phyloP scores from a whole-genome alignment of 306 rosid genomes.

The Lathyrus oleraceus region DNA sequence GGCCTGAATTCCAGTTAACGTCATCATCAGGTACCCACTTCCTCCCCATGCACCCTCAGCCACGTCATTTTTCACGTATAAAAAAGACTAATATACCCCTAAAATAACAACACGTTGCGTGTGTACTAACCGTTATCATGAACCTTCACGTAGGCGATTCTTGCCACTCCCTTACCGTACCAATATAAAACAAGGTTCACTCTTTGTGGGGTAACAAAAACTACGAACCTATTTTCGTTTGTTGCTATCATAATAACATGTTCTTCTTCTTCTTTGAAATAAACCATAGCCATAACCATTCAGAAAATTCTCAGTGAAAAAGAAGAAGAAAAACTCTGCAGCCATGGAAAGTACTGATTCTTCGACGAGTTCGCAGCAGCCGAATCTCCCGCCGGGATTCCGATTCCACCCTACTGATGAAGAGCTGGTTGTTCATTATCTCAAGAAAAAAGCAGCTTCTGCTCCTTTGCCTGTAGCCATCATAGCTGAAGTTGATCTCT shows the following conservation, averaged over 20 bases:
- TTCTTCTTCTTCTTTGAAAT: constrained; percentile 23
- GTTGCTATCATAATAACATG: constrained; percentile 28
- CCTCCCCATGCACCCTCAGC: constrained; percentile 35
- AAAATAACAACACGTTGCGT: background rate
- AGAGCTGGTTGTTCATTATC: constrained; percentile 92
- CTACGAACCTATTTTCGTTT: constrained; percentile 26
- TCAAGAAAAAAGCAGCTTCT: constrained; percentile 69
- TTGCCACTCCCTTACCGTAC: constrained; percentile 8
- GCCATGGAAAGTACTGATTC: constrained; percentile 90
- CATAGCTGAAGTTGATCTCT: constrained; percentile 90
- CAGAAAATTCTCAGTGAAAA: constrained; percentile 20
- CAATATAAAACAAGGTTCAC: constrained; percentile 42
- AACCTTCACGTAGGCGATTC: background rate
- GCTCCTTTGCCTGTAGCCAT: constrained; percentile 74
- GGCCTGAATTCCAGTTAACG: constrained; percentile 54
- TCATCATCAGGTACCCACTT: constrained; percentile 51
- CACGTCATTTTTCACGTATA: background rate
- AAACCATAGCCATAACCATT: constrained; percentile 33
- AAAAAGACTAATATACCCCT: constrained; percentile 31
- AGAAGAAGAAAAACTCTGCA: background rate
- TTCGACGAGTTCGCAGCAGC: constrained; percentile 63
- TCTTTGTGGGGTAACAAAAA: constrained; percentile 39
- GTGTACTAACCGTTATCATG: rapidly evolving
- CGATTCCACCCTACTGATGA: constrained; percentile 98
- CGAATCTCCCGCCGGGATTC: constrained; percentile 87